Evolutionary conservation across 2,329 filamentous ascomycete genomes (phyloP), one percentile per base, ranked within the genome.

Genomic region (Claviceps sp.): DNA sequence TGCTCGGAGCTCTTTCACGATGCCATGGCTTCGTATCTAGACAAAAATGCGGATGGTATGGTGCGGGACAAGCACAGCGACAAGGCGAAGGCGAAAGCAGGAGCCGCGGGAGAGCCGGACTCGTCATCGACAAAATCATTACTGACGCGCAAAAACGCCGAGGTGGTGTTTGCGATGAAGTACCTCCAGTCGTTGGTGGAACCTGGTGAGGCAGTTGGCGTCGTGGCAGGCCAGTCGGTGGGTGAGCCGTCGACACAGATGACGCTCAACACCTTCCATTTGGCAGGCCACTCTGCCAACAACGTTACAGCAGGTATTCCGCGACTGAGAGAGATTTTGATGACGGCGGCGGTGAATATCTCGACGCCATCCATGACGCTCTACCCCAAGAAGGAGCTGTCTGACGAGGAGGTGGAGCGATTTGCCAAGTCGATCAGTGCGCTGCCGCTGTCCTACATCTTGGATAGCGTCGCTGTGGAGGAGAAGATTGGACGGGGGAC

Each of bases 251-350:
- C 90, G 2, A 98, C 93, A 11, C 93, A 98, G 68, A 98, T 98
- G 94, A 98, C 94, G 7, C 74, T 98, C 52, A 98, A 98, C 71
- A 98, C 94, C 30, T 98, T 98, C 80, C 93, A 98, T 78, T 87
- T 98, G 80, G 93, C 93, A 68, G 93, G 93, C 64, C 91, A 97
- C 74, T 90, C 93, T 19, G 85, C 93, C 34, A 97, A 96, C 76
- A 98, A 98, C 78, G 94, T 98, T 64, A 98, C 93, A 0, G 80
- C 96, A 19, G 93, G 93, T 87, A 97, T 98, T 64, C 93, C 93
- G 54, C 89, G 93, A 71, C 78, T 98, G 19, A 80, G 93, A 72
- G 93, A 98, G 77, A 96, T 98, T 61, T 80, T 98, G 58, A 98
- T 98, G 93, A 97, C 93, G 48, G 93, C 93, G 26, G 93, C 87